phyloP scores from a whole-genome alignment of 1,284 basidiomycete species.

The Tremellales sp. region DNA sequence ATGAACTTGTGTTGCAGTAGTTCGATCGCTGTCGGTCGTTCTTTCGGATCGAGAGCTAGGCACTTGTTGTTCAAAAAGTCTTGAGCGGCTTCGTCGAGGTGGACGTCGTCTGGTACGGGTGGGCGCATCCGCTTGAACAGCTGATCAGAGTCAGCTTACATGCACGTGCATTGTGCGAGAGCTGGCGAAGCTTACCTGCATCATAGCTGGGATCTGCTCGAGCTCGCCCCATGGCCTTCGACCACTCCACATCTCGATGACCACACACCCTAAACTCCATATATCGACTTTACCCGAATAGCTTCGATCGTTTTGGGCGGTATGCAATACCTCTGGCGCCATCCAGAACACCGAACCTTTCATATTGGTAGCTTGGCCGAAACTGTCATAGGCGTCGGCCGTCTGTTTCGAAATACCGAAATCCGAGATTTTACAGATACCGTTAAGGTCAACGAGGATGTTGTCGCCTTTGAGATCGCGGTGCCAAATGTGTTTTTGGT shows the following conservation, averaged over 20 bases:
- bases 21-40: slow-evolving; percentile 77
- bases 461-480: slow-evolving; percentile 98
- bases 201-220: slow-evolving; percentile 87
- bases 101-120: slow-evolving; percentile 79
- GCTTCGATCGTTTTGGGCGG: slow-evolving; percentile 59
- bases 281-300: slow-evolving; percentile 98
- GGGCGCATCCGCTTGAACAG: slow-evolving; percentile 49
- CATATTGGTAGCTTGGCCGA: slow-evolving; percentile 74
- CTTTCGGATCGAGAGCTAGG: slow-evolving; percentile 83
- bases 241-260: slow-evolving; percentile 97
- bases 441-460: slow-evolving; percentile 88
- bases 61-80: slow-evolving; percentile 85
- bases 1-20: slow-evolving; percentile 83
- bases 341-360: slow-evolving; percentile 99
- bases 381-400: slow-evolving; percentile 76
- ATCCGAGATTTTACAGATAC: slow-evolving; percentile 89
- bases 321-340: slow-evolving; percentile 85
- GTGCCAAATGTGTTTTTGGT: slow-evolving; percentile 86
- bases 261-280: slow-evolving; percentile 96
- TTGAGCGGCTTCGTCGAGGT: slow-evolving; percentile 67
- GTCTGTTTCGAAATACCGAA: slow-evolving; percentile 93
- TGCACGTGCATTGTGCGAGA: not conserved
- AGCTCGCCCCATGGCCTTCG: slow-evolving; percentile 87
- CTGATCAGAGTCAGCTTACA: not conserved
- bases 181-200: slow-evolving; percentile 60